Percentiles rank a stretch among this genome's conserved stretches.
These are phyloP conservation scores for Annulohypoxylon maeteangense DNA, from an alignment of 495 filamentous ascomycete species.

Conservation along the genomic window DNA sequence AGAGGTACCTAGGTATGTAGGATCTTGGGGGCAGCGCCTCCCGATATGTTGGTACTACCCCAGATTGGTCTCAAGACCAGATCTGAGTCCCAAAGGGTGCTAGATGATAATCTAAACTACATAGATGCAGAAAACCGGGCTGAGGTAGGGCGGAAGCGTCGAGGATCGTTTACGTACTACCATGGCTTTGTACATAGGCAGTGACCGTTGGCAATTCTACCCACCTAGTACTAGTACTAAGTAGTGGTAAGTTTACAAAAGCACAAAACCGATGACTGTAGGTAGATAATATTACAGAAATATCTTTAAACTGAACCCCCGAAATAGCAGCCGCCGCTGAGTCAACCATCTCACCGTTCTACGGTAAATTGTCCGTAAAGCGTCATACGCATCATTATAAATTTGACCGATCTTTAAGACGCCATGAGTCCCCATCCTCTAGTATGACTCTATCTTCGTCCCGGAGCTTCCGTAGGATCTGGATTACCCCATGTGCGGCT, in stretches of 20 bases:
- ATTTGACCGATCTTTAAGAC: constrained; percentile 55
- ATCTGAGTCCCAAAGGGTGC: constrained; percentile 24
- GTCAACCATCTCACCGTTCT: background rate
- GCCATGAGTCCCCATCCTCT: constrained; percentile 65
- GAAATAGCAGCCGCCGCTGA: background rate
- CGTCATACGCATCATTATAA: constrained; percentile 47
- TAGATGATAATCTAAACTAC: constrained; percentile 11
- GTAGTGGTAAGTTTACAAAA: background rate
- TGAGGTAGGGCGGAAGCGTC: constrained; percentile 21
- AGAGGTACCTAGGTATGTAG: background rate
- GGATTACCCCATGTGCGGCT: constrained; percentile 73
- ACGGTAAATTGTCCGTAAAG: background rate
- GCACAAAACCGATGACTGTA: too few species aligned
- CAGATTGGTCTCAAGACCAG: constrained; percentile 14
- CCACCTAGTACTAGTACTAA: background rate
- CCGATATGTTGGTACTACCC: constrained; percentile 32
- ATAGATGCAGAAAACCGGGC: background rate
- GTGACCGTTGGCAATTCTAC: background rate
- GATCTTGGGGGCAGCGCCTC: constrained; percentile 9
- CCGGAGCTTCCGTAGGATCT: constrained; percentile 76
- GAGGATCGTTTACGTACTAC: constrained; percentile 3
- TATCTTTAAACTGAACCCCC: background rate
- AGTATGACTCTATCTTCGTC: constrained; percentile 69
- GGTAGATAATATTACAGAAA: too few species aligned
- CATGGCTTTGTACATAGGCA: background rate